Conservation (phyloP, 495 filamentous ascomycete species). For the Aspergillus heteromorphus region DNA sequence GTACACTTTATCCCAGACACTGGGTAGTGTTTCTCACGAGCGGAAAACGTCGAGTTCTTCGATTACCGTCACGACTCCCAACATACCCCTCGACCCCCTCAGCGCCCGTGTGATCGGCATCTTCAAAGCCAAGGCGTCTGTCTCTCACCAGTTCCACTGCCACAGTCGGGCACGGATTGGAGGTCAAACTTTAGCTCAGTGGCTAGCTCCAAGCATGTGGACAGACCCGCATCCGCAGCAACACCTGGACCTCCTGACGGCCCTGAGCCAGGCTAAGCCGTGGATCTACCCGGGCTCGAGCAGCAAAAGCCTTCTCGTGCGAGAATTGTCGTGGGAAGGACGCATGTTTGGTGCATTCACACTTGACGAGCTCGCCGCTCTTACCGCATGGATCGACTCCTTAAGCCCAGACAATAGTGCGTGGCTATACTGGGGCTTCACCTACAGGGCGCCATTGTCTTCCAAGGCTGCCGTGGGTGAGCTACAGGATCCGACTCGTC, state of each 20-base stretch:
- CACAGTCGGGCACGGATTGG: conserved; percentile 28
- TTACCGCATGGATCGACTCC: conserved; percentile 35
- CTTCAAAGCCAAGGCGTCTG: conserved; percentile 25
- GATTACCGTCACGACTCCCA: no score
- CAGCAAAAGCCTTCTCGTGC: conserved; percentile 29
- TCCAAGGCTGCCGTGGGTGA: no score
- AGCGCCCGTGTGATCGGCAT: conserved; percentile 17
- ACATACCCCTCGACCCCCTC: neutral
- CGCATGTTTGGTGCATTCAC: conserved; percentile 49
- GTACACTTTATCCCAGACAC: conserved; percentile 32
- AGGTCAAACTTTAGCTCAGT: conserved; percentile 24
- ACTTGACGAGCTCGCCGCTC: conserved; percentile 27
- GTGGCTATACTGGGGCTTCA: no score
- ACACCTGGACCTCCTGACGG: conserved; percentile 17
- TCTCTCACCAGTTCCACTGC: conserved; percentile 31
- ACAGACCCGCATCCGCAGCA: conserved; percentile 16
- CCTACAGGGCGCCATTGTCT: no score
- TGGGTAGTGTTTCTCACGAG: neutral
- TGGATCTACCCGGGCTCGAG: conserved; percentile 38
- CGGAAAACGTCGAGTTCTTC: neutral
- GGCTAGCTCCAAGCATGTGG: conserved; percentile 29
- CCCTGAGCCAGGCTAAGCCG: conserved; percentile 19
- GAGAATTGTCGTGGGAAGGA: conserved; percentile 38
- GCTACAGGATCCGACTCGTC: no score
- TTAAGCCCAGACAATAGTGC: neutral